Base-by-base conservation (phyloP, 805 yeast genomes). In the Kazachstania kunashirensis region DNA sequence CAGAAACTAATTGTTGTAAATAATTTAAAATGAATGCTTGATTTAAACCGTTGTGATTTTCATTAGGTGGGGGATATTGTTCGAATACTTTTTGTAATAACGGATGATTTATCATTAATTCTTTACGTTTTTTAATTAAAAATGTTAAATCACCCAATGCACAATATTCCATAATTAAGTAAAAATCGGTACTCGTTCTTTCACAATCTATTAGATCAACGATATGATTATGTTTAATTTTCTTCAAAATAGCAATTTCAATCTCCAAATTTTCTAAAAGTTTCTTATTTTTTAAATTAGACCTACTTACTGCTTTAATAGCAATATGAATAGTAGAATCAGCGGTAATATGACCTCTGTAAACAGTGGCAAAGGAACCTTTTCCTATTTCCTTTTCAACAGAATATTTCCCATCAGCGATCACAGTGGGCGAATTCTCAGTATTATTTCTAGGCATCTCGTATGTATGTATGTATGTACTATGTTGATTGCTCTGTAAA, bases 361-460 rank as follows among this genome's bases (percentile, higher is more conserved):
- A 89, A 18, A 92, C 98, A 43, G 79, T 81, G 49, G 98, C 98
- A 65, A 92, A 92, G 7, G 95, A 83, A 24, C 98, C 98, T 50
- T 83, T 77, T 17, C 98, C 98, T 37, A 92, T 89, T 57, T 86
- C 94, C 26, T 52, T 55, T 30, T 52, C 62, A 19, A 58, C 45
- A 12, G 46, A 36, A 35, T 56, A 58, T 30, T 46, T 49, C 16
- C 51, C 59, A 26, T 52, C 36, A 11, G 53, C 40, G 23, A 46
- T 36, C 24, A n/a, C n/a, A n/a, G n/a, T n/a, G n/a, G n/a, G n/a
- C n/a, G n/a, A n/a, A n/a, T n/a, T n/a, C n/a, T n/a, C n/a, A n/a
- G n/a, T n/a, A n/a, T n/a, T n/a, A n/a, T n/a, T n/a, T n/a, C n/a
- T n/a, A n/a, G 13, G 26, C 13, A 24, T 24, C 24, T 24, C 26